These are phyloP conservation scores for Vaccinium macrocarpon DNA, from an alignment of 148 eudicot genomes.

Conservation along the genomic window DNA sequence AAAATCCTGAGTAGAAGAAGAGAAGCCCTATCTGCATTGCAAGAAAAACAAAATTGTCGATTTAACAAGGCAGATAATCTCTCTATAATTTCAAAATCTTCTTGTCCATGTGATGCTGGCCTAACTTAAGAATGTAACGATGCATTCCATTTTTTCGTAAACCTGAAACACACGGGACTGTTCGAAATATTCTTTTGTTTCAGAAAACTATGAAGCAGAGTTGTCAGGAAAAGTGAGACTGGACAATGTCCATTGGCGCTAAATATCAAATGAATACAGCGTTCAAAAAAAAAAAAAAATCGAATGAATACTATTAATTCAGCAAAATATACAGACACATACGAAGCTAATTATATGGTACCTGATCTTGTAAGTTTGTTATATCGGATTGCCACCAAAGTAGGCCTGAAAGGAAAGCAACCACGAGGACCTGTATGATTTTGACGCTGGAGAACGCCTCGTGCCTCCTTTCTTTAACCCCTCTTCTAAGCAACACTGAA, in stretches of 20 bases:
- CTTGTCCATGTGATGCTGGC: not conserved
- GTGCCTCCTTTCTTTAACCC: constrained; percentile 64
- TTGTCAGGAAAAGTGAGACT: not conserved
- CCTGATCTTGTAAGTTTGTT: constrained; percentile 50
- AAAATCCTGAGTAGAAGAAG: constrained; percentile 64
- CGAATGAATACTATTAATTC: not conserved
- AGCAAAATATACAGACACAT: not conserved
- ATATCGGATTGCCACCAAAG: constrained; percentile 67
- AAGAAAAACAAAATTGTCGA: not conserved
- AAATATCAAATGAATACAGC: not conserved
- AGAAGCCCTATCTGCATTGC: constrained; percentile 67
- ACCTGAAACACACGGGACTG: not conserved
- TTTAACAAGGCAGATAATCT: not conserved
- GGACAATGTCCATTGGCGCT: not conserved
- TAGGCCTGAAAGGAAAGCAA: constrained; percentile 53
- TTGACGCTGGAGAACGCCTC: constrained; percentile 49
- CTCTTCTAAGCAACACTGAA: constrained; percentile 50
- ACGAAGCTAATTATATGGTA: constrained; percentile 7
- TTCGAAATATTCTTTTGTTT: not conserved
- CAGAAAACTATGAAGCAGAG: not conserved
- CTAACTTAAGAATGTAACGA: not conserved
- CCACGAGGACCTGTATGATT: constrained; percentile 42
- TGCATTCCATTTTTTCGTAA: no score
- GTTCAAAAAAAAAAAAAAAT: no score
- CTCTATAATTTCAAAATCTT: no score